Percentiles rank a stretch among this genome's conserved stretches.
Conservation (phyloP, 1,284 basidiomycete genomes). For the Leucoagaricus sp. region DNA sequence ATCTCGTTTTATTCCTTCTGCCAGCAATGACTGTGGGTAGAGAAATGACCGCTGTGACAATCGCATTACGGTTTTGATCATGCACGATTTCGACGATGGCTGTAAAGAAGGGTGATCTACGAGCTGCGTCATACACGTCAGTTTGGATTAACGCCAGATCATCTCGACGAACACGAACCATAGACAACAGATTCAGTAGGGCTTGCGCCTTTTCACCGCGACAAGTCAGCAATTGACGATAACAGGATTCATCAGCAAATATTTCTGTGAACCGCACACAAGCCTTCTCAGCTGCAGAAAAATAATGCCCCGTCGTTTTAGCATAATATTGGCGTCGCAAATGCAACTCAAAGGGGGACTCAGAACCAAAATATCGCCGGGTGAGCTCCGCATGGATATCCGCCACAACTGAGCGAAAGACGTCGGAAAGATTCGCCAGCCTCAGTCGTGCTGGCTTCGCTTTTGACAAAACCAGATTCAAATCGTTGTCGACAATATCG, state of each 20-base stretch:
- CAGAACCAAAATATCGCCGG: conserved; percentile 4
- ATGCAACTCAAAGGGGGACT: neutral
- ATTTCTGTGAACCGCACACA: neutral
- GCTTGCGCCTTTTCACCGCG: conserved; percentile 8
- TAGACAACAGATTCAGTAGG: conserved; percentile 8
- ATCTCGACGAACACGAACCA: neutral
- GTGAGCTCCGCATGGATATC: conserved; percentile 2
- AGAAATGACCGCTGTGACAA: conserved; percentile 7
- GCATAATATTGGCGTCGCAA: neutral
- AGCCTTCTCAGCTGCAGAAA: conserved; percentile 2
- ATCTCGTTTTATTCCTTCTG: conserved; percentile 3
- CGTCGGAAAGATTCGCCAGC: neutral
- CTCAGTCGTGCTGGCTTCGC: conserved; percentile 3
- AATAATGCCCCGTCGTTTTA: neutral
- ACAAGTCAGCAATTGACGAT: conserved; percentile 3
- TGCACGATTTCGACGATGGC: neutral
- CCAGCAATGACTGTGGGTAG: conserved; percentile 10
- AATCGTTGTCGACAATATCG: neutral
- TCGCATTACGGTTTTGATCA: conserved; percentile 11
- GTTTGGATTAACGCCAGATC: no score
- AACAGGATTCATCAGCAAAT: neutral
- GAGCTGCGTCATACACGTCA: neutral
- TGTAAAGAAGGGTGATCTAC: conserved; percentile 4
- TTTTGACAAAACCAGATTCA: conserved; percentile 7
- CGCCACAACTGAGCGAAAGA: conserved; percentile 2